Conservation (phyloP, 768 basidiomycete species). For the Tulasnella sp. region DNA sequence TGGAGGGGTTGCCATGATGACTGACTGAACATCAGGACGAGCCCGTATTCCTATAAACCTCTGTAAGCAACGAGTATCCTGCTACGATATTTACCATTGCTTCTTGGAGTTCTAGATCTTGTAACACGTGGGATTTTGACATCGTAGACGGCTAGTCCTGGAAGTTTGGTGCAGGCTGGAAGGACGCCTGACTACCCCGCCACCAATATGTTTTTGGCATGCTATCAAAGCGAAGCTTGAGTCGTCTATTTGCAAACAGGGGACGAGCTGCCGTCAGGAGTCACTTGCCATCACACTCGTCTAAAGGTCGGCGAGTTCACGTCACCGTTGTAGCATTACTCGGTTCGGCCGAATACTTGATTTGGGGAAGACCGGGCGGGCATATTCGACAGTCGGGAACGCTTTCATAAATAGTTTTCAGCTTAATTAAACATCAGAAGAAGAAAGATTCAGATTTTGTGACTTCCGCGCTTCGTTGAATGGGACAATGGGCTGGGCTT, state of each 20-base stretch:
- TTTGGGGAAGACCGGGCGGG: no score
- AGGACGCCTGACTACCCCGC: background rate
- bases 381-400: no score
- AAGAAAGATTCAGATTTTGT: no score
- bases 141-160: background rate
- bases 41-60: background rate
- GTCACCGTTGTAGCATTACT: background rate
- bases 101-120: background rate
- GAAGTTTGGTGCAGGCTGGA: background rate
- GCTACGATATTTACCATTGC: background rate
- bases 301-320: background rate
- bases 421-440: no score
- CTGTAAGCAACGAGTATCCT: background rate
- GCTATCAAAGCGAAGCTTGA: background rate
- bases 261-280: background rate
- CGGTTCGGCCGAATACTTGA: background rate
- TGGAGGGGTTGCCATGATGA: background rate
- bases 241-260: conserved; percentile 6
- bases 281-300: background rate
- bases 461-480: no score
- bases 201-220: background rate
- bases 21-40: background rate
- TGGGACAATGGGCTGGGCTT: no score
- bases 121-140: background rate
- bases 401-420: no score